These are phyloP conservation scores for Gyrodon lividus DNA, from an alignment of 768 basidiomycete genomes.

Conservation along the genomic window DNA sequence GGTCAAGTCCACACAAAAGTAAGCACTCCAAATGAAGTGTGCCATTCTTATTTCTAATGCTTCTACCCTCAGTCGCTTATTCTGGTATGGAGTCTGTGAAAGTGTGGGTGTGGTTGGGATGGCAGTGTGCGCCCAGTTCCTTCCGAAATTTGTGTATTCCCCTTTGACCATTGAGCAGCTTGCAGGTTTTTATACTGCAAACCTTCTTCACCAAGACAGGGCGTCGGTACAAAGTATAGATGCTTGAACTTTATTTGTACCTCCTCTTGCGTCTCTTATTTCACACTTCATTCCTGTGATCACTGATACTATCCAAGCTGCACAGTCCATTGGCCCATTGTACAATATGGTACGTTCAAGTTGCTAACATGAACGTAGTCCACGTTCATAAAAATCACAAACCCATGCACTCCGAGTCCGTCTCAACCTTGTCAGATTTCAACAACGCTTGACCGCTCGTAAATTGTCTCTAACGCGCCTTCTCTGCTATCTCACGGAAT, in stretches of 20 bases:
- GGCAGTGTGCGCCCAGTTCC: constrained; percentile 67
- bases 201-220: constrained; percentile 97
- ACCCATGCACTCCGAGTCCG: too few relatives aligned
- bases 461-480: too few relatives aligned
- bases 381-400: too few relatives aligned
- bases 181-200: constrained; percentile 90
- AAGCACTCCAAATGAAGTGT: constrained; percentile 6
- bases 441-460: too few relatives aligned
- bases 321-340: not conserved
- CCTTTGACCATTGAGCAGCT: constrained; percentile 40
- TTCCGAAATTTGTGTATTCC: not conserved
- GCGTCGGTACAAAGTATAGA: constrained; percentile 82
- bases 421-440: too few relatives aligned
- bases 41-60: not conserved
- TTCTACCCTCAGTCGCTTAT: constrained; percentile 62
- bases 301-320: not conserved
- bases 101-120: constrained; percentile 76
- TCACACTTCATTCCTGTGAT: not conserved
- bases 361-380: too few relatives aligned
- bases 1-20: constrained; percentile 90
- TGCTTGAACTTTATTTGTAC: constrained; percentile 9
- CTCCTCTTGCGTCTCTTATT: constrained; percentile 4
- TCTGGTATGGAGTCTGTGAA: constrained; percentile 91
- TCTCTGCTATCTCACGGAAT: too few relatives aligned
- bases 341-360: too few relatives aligned